Conservation (phyloP, 352 stramenopile species). For the Phytophthora tentaculata region DNA sequence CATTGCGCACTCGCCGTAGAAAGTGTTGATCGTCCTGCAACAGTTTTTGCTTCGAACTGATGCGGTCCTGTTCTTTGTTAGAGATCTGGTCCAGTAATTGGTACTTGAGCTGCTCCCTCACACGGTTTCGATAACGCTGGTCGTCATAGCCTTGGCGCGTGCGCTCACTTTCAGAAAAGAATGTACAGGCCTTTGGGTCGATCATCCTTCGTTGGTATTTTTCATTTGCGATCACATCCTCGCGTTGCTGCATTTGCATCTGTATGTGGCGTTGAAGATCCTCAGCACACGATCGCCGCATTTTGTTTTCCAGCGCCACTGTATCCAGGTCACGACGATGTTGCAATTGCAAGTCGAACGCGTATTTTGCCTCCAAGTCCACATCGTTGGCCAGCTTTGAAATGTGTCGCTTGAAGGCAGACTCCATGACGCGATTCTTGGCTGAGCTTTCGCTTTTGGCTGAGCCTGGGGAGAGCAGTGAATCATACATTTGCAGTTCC, state of each 20-base stretch:
- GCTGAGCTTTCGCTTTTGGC: slow-evolving; percentile 15
- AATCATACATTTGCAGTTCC: slow-evolving; percentile 59
- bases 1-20: slow-evolving; percentile 54
- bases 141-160: slow-evolving; percentile 59
- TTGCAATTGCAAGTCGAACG: slow-evolving; percentile 57
- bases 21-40: slow-evolving; percentile 68
- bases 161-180: slow-evolving; percentile 65
- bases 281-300: slow-evolving; percentile 53
- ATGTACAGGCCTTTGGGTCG: slow-evolving; percentile 58
- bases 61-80: slow-evolving; percentile 54
- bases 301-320: slow-evolving; percentile 53
- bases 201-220: slow-evolving; percentile 37
- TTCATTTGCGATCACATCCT: slow-evolving; percentile 35
- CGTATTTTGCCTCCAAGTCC: slow-evolving; percentile 63
- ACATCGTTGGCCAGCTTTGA: slow-evolving; percentile 56
- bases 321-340: slow-evolving; percentile 63
- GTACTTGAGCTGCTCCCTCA: slow-evolving; percentile 61
- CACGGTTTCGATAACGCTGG: slow-evolving; percentile 43
- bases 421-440: slow-evolving; percentile 59
- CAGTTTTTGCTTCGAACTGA: slow-evolving; percentile 41
- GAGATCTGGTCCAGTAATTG: slow-evolving; percentile 68
- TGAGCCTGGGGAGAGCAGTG: slow-evolving; percentile 44
- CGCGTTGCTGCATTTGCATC: slow-evolving; percentile 58
- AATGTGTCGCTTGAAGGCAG: slow-evolving; percentile 67
- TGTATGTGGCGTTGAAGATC: slow-evolving; percentile 65